Base-by-base conservation (phyloP, 2,329 filamentous ascomycete genomes). In the Pestalotiopsis fici region DNA sequence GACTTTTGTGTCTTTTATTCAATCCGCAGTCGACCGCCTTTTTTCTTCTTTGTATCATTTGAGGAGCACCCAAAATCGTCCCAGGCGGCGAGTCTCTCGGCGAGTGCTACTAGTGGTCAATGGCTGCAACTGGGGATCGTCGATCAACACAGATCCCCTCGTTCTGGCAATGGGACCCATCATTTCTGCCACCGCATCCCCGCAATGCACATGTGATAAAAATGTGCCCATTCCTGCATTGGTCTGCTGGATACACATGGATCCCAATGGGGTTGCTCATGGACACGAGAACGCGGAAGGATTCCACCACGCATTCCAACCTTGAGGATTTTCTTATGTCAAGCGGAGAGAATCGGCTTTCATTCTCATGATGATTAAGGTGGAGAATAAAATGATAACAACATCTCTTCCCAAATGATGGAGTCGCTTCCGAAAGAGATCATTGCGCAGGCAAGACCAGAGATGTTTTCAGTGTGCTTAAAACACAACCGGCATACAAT, bases 401-500 rank as follows among this genome's bases (percentile, higher is more conserved):
- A 5, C 12, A 15, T 60, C 23, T 50, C 15, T 31, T 60, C n/a
- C 31, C 27, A 57, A 35, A 35, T 35, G 31, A 23, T 31, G 27
- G 18, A 35, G 15, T 31, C 25, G 28, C 57, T 37, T 64, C 31
- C 6, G n/a, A 27, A 64, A 64, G 62, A 64, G 27, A 56, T 23
- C 50, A 21, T 64, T 64, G 62, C 62, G 62, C 62, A 64, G 62
- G 62, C 62, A 64, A 64, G 31, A 31, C 27, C 18, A 56, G n/a
- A 28, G 43, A 47, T 7, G n/a, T n/a, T 50, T 21, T 21, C 7
- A 35, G 15, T 35, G 15, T 35, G 28, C 23, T 50, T 31, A 23
- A 50, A n/a, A 23, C 23, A 56, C 31, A 35, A 6, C 7, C 35
- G 27, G 35, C 23, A 64, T 21, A 21, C 31, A n/a, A 31, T 37